These are phyloP conservation scores for Fraxinus angustifolia DNA, from an alignment of 305 asterid species.

Conservation along the genomic window DNA sequence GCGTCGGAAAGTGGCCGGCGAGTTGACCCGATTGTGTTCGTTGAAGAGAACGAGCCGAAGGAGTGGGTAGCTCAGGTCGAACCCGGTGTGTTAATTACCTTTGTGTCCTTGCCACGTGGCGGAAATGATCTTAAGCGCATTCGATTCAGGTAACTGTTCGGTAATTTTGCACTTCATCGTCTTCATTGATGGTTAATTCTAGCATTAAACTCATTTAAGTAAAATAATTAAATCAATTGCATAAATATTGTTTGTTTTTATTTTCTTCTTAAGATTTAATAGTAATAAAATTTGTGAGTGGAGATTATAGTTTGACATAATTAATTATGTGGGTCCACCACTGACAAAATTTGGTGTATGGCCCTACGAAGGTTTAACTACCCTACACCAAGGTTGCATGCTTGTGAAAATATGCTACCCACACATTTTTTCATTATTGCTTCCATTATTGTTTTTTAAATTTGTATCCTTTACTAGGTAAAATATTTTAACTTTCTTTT, in stretches of 20 bases:
- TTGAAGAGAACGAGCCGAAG: slow-evolving; percentile 84
- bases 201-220: not conserved
- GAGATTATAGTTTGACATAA: not conserved
- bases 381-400: not conserved
- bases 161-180: slow-evolving; percentile 14
- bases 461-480: not conserved
- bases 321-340: not conserved
- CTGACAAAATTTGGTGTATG: not conserved
- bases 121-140: slow-evolving; percentile 91
- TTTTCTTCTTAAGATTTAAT: not conserved
- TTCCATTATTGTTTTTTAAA: not conserved
- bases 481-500: no score
- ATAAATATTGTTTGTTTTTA: not conserved
- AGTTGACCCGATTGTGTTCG: slow-evolving; percentile 72
- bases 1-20: slow-evolving; percentile 93
- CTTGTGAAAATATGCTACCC: not conserved
- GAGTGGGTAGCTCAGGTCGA: slow-evolving; percentile 99
- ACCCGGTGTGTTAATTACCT: slow-evolving; percentile 90
- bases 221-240: not conserved
- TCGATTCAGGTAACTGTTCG: slow-evolving; percentile 67
- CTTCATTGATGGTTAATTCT: not conserved
- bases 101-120: slow-evolving; percentile 84
- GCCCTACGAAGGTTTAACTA: not conserved
- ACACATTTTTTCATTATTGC: not conserved
- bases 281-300: not conserved